A percentile compares a stretch with the other conserved stretches of the same genome.
Conservation (phyloP, 805 yeast genomes). For the Candida nanaspora region DNA sequence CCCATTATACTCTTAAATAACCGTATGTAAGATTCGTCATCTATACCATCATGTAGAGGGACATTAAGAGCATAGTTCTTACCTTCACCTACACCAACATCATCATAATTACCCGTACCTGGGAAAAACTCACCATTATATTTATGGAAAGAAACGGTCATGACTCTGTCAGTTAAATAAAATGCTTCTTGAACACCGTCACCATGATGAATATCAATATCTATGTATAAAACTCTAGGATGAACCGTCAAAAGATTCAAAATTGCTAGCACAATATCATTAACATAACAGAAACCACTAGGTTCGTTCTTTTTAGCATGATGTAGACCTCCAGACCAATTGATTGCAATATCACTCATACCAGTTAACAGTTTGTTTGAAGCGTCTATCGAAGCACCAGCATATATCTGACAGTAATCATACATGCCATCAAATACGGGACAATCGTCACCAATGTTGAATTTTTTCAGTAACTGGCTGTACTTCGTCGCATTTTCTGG, state of each 20-base stretch:
- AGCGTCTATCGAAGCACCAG: slow-evolving; percentile 94
- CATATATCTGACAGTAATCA: slow-evolving; percentile 80
- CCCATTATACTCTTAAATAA: slow-evolving; percentile 80
- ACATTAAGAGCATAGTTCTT: slow-evolving; percentile 84
- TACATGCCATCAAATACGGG: slow-evolving; percentile 94
- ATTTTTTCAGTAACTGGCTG: slow-evolving; percentile 52
- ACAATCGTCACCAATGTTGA: slow-evolving; percentile 90
- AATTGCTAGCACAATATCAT: slow-evolving; percentile 88
- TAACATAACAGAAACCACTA: slow-evolving; percentile 90
- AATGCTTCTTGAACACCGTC: slow-evolving; percentile 98
- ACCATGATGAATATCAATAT: slow-evolving; percentile 94
- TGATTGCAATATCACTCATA: slow-evolving; percentile 88
- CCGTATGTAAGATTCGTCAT: slow-evolving; percentile 76
- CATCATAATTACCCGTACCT: slow-evolving; percentile 91
- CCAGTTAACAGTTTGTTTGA: slow-evolving; percentile 80
- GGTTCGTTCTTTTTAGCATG: slow-evolving; percentile 96
- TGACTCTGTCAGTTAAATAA: slow-evolving; percentile 88
- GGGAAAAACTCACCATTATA: slow-evolving; percentile 94
- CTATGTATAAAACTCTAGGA: slow-evolving; percentile 88
- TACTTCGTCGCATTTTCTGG: slow-evolving; percentile 64
- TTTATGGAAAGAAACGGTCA: slow-evolving; percentile 95
- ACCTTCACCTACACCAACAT: slow-evolving; percentile 83
- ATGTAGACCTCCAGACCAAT: slow-evolving; percentile 95
- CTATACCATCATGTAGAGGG: slow-evolving; percentile 92
- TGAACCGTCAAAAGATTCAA: slow-evolving; percentile 80